These are phyloP conservation scores for Quercus phellos DNA, from an alignment of 331 rosid species.

Conservation along the genomic window DNA sequence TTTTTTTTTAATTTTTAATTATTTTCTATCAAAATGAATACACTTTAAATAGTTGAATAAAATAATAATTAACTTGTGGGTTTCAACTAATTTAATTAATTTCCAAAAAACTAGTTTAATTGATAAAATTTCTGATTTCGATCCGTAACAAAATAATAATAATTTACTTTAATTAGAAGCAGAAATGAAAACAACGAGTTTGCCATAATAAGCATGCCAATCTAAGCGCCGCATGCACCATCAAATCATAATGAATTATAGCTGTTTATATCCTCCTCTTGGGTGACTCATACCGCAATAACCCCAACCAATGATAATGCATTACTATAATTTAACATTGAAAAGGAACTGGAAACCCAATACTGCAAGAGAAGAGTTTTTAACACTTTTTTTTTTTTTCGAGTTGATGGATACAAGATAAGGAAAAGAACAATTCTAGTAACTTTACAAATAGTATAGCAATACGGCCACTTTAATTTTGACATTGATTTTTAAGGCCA, in stretches of 20 bases:
- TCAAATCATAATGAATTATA: slow-evolving; percentile 8
- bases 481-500: not conserved
- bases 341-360: not conserved
- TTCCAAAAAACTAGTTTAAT: too few species aligned
- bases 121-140: too few species aligned
- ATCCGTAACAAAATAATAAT: not conserved
- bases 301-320: slow-evolving; percentile 7
- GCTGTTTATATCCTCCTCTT: slow-evolving; percentile 10
- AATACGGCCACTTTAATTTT: not conserved
- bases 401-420: not conserved
- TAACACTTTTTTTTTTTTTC: not conserved
- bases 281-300: slow-evolving; percentile 10
- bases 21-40: too few species aligned
- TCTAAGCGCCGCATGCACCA: slow-evolving; percentile 2
- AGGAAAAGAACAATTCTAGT: not conserved
- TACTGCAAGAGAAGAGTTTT: not conserved
- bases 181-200: not conserved
- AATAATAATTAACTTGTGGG: too few species aligned
- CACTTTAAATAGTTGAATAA: too few species aligned
- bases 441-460: not conserved
- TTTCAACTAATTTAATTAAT: too few species aligned
- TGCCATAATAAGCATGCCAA: not conserved
- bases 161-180: not conserved
- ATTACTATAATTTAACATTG: not conserved
- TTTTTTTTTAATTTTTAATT: too few species aligned